Percentiles rank a stretch among this genome's conserved stretches.
Conservation (phyloP, 2,329 filamentous ascomycete genomes). For the Colletotrichum filicis region DNA sequence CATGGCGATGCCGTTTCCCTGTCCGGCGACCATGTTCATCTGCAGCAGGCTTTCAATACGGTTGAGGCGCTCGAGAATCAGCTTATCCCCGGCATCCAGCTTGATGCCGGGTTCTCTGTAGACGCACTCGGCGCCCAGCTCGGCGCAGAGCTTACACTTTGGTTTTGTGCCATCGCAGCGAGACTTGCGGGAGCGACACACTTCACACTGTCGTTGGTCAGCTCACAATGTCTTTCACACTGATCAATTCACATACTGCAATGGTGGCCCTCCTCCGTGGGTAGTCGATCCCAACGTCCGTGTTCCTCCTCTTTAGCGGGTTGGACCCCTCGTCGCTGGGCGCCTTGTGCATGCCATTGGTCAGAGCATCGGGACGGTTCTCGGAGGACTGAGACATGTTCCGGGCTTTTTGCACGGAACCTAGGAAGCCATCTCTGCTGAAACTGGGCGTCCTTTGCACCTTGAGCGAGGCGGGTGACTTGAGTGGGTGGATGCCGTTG, state of each 20-base stretch:
- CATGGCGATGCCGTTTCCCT: constrained; percentile 63
- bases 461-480: constrained; percentile 63
- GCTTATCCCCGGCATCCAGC: constrained; percentile 85
- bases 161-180: constrained; percentile 83
- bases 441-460: constrained; percentile 60
- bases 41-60: constrained; percentile 85
- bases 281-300: constrained; percentile 71
- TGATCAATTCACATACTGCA: constrained; percentile 60
- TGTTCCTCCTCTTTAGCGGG: constrained; percentile 71
- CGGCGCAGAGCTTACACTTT: constrained; percentile 86
- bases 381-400: constrained; percentile 67
- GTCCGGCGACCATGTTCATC: constrained; percentile 67
- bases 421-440: constrained; percentile 65
- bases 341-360: constrained; percentile 58
- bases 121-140: constrained; percentile 84
- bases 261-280: constrained; percentile 73
- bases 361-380: constrained; percentile 52
- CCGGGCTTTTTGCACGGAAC: constrained; percentile 63
- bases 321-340: constrained; percentile 64
- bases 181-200: constrained; percentile 83
- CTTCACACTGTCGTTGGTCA: constrained; percentile 72
- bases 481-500: constrained; percentile 56
- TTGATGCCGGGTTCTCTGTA: constrained; percentile 90
- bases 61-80: constrained; percentile 82
- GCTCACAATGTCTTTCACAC: not conserved